Evolutionary conservation across 2,329 filamentous ascomycete genomes (phyloP).

Genomic region (Pseudogymnoascus sp.): DNA sequence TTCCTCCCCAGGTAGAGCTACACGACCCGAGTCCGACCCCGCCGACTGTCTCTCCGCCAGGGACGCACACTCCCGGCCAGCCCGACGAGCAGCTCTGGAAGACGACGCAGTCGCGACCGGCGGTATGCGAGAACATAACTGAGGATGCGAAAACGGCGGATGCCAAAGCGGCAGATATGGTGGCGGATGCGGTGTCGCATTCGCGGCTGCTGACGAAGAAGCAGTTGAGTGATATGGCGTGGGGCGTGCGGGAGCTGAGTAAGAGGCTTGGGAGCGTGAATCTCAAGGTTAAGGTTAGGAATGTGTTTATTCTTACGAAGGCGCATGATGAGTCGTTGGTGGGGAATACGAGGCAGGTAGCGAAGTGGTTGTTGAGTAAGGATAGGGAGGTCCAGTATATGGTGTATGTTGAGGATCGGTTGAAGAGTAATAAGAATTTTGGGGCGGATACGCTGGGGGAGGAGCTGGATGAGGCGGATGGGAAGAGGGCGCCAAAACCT

Average conservation of each 20-base stretch:
- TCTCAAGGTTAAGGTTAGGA: slow-evolving; percentile 71
- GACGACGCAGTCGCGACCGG: slow-evolving; percentile 15
- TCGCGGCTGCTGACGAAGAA: slow-evolving; percentile 85
- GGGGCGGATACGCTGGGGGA: slow-evolving; percentile 55
- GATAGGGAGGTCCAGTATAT: slow-evolving; percentile 61
- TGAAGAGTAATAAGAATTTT: slow-evolving; percentile 65
- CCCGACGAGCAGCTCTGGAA: slow-evolving; percentile 50
- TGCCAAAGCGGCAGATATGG: background rate
- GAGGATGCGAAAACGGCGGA: slow-evolving; percentile 4
- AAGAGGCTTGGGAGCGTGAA: slow-evolving; percentile 77
- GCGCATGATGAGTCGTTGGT: slow-evolving; percentile 79
- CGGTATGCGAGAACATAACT: background rate
- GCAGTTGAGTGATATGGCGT: slow-evolving; percentile 93
- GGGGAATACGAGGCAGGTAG: slow-evolving; percentile 65
- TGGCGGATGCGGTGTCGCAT: slow-evolving; percentile 27
- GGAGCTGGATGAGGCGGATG: slow-evolving; percentile 30
- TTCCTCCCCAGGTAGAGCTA: background rate
- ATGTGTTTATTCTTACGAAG: slow-evolving; percentile 85
- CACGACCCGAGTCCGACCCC: background rate
- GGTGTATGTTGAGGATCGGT: slow-evolving; percentile 74
- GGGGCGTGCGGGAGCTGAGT: slow-evolving; percentile 85
- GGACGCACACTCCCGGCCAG: slow-evolving; percentile 36
- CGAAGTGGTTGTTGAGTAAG: slow-evolving; percentile 70
- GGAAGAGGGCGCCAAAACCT: slow-evolving; percentile 16
- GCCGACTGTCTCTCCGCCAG: background rate